Percentiles rank a stretch among this genome's conserved stretches.
These are phyloP conservation scores for Arctostaphylos glauca DNA, from an alignment of 148 eudicot genomes.

Conservation along the genomic window DNA sequence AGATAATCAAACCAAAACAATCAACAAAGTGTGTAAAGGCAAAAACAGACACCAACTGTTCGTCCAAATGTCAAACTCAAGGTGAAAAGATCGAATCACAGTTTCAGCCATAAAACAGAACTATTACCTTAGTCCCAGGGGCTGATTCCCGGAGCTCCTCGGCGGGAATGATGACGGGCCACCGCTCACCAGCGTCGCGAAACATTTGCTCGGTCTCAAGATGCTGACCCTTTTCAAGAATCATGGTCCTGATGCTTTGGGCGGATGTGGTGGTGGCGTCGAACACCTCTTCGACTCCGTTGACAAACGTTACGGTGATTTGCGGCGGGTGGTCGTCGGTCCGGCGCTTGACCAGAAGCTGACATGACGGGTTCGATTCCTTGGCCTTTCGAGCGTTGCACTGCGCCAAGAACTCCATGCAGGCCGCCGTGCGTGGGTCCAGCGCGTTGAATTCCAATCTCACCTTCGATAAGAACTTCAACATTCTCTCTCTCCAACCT, in stretches of 20 bases:
- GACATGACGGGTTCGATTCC: constrained; percentile 78
- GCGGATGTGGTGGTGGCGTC: constrained; percentile 80
- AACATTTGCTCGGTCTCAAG: constrained; percentile 97
- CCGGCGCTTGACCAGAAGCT: constrained; percentile 69
- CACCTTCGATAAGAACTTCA: constrained; percentile 89
- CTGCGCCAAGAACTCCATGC: constrained; percentile 81
- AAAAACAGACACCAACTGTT: constrained; percentile 20
- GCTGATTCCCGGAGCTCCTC: constrained; percentile 50
- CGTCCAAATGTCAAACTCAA: constrained; percentile 26
- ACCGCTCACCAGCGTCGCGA: constrained; percentile 80
- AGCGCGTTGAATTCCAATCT: constrained; percentile 85
- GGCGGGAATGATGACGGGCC: constrained; percentile 82
- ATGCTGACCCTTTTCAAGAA: constrained; percentile 69
- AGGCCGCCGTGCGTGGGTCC: constrained; percentile 67
- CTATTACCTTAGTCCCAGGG: constrained; percentile 68
- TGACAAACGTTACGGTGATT: constrained; percentile 84
- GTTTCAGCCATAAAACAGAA: not conserved
- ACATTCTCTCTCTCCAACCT: constrained; percentile 35
- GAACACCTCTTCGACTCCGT: constrained; percentile 73
- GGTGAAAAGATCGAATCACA: not conserved
- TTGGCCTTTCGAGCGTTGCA: constrained; percentile 79
- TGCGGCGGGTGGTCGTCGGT: constrained; percentile 77
- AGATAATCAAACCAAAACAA: not conserved
- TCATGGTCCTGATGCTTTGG: constrained; percentile 64
- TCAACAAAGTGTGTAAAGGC: not conserved